Evolutionary conservation across 2,329 filamentous ascomycete species (phyloP).

Genomic region (Penicillium glabrum): DNA sequence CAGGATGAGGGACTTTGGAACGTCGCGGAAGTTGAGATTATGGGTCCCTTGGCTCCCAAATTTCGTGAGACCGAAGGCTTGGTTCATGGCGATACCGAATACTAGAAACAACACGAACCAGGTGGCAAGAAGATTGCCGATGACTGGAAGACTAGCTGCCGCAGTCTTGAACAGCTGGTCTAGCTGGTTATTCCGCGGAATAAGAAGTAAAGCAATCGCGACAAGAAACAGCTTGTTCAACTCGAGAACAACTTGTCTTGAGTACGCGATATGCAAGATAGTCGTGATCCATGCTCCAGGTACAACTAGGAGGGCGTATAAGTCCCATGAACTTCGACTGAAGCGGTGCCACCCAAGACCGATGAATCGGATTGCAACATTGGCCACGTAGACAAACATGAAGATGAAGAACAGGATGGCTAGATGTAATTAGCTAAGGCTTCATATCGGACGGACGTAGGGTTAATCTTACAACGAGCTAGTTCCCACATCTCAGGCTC

Average conservation of each 20-base stretch:
- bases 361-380: constrained; percentile 78
- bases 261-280: constrained; percentile 67
- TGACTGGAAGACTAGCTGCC: constrained; percentile 85
- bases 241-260: constrained; percentile 64
- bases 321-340: constrained; percentile 88
- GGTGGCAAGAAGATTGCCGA: constrained; percentile 87
- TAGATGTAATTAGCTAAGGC: constrained; percentile 28
- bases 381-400: constrained; percentile 77
- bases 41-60: constrained; percentile 71
- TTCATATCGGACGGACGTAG: not conserved
- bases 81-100: constrained; percentile 93
- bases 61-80: constrained; percentile 90
- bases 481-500: constrained; percentile 70
- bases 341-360: constrained; percentile 93
- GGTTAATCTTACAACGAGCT: constrained; percentile 54
- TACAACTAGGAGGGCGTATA: constrained; percentile 81
- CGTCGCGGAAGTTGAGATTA: constrained; percentile 89
- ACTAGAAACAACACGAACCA: constrained; percentile 98
- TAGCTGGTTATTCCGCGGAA: constrained; percentile 92
- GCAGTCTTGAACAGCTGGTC: constrained; percentile 99
- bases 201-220: constrained; percentile 82
- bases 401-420: constrained; percentile 78
- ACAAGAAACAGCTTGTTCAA: constrained; percentile 94
- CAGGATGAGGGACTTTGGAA: constrained; percentile 89
- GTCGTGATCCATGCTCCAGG: constrained; percentile 78